A percentile compares a stretch with the other conserved stretches of the same genome.
Conservation (phyloP, 2,329 filamentous ascomycete genomes). For the Onygena corvina region DNA sequence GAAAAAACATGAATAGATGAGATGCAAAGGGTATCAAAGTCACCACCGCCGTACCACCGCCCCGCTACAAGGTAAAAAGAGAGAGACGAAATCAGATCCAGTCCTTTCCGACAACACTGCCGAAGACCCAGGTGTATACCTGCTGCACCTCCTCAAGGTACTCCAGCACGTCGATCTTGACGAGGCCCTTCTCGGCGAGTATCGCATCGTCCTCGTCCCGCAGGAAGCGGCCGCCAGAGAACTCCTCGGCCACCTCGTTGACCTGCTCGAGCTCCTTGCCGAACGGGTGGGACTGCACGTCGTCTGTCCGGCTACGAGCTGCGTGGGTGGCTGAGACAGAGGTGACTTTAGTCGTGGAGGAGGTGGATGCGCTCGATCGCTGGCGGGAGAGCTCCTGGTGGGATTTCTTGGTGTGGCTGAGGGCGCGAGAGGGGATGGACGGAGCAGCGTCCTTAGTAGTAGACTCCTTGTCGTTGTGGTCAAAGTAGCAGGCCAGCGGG, state of each 20-base stretch:
- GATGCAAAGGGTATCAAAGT: conserved; percentile 3
- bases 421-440: conserved; percentile 61
- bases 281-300: conserved; percentile 57
- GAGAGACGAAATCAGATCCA: conserved; percentile 30
- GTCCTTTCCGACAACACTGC: conserved; percentile 24
- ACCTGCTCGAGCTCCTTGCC: conserved; percentile 83
- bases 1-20: neutral
- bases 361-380: conserved; percentile 45
- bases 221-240: conserved; percentile 49
- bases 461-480: conserved; percentile 47
- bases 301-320: conserved; percentile 16
- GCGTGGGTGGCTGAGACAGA: conserved; percentile 26
- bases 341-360: conserved; percentile 33
- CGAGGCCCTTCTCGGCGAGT: conserved; percentile 57
- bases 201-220: conserved; percentile 63
- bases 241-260: conserved; percentile 85
- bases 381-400: conserved; percentile 63
- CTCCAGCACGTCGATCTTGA: conserved; percentile 64
- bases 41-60: neutral
- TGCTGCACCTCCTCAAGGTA: conserved; percentile 71
- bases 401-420: conserved; percentile 80
- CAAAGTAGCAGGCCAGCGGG: conserved; percentile 47
- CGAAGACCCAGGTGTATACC: conserved; percentile 52
- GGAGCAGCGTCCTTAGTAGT: conserved; percentile 43
- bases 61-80: too few species aligned